phyloP scores from a whole-genome alignment of 306 rosid species.

The Heteromeles arbutifolia region DNA sequence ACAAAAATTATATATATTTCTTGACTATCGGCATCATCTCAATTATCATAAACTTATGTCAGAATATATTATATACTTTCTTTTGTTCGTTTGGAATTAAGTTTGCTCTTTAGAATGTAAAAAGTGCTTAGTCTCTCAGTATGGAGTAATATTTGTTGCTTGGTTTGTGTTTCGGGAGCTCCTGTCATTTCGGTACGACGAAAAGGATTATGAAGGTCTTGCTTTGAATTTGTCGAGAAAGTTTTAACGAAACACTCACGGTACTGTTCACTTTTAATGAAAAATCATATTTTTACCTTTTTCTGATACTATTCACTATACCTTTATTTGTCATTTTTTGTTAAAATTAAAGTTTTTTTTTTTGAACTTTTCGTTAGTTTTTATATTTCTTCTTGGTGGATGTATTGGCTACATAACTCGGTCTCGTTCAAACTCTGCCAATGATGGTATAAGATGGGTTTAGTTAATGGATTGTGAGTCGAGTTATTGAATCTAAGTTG shows the following conservation, averaged over 20 bases:
- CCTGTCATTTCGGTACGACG: constrained; percentile 49
- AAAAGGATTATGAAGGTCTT: constrained; percentile 64
- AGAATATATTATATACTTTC: background rate
- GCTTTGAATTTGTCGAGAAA: constrained; percentile 99
- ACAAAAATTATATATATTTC: background rate
- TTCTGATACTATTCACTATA: too few relatives aligned
- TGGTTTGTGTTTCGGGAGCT: constrained; percentile 63
- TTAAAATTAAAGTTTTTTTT: too few relatives aligned
- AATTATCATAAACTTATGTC: background rate
- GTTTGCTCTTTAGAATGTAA: background rate
- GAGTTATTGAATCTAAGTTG: too few relatives aligned
- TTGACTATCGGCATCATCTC: background rate
- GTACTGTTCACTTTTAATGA: too few relatives aligned
- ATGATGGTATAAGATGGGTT: too few relatives aligned
- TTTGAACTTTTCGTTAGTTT: too few relatives aligned
- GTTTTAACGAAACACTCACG: too few relatives aligned
- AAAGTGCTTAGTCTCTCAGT: background rate
- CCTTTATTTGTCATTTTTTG: too few relatives aligned
- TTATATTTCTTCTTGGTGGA: constrained; percentile 91
- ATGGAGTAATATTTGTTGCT: constrained; percentile 4
- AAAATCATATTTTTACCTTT: too few relatives aligned
- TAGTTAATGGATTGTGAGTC: too few relatives aligned
- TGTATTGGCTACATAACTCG: constrained; percentile 65
- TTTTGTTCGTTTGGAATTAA: background rate
- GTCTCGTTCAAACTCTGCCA: too few relatives aligned